Base-by-base conservation (phyloP, 1,284 basidiomycete species). In the Anthracocystis walkeri region DNA sequence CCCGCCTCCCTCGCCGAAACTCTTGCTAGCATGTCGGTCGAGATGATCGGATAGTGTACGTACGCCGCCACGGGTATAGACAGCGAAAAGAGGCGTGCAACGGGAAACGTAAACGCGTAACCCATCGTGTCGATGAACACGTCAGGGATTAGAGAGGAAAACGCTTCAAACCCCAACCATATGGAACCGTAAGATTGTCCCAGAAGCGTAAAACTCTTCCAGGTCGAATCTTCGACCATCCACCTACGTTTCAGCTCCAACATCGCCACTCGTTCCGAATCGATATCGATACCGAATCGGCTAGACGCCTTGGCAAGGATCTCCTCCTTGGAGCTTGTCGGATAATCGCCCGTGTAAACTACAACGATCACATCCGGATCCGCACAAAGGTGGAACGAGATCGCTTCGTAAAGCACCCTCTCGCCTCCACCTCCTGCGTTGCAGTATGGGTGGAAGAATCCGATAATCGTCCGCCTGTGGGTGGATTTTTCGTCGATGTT, bases 371-470 rank as follows among this genome's bases (percentile, higher is more conserved):
- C 85, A 58, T 92, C 87, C 1, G 90, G 89, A 62, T 93, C 89
- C n/a, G 88, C 88, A 14, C 89, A 88, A 81, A 97, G 95, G 33
- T 94, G 88, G 73, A 90, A 89, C 0, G 91, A 88, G 21, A 99
- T 89, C 0, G 95, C 95, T 1, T 93, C 92, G 94, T 95, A 99
- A 0, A 99, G 87, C 0, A 99, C 96, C 1, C 95, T 90, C 86
- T 99, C 96, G 0, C 97, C 97, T 14, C 97, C 97, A 12, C 96
- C 96, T 0, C 96, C 96, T 23, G 95, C 95, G 88, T 99, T 97
- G 85, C 94, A 97, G 86, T 95, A 97, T 0, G 95, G 95, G 86
- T 97, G 95, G 85, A 97, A 95, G 86, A 97, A 93, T 0, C 93
- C 95, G 20, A 84, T 46, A 38, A 84, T 62, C 41, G 68, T 58